Evolutionary conservation across 805 yeast species (phyloP).

Genomic region (Kazachstania africana): DNA sequence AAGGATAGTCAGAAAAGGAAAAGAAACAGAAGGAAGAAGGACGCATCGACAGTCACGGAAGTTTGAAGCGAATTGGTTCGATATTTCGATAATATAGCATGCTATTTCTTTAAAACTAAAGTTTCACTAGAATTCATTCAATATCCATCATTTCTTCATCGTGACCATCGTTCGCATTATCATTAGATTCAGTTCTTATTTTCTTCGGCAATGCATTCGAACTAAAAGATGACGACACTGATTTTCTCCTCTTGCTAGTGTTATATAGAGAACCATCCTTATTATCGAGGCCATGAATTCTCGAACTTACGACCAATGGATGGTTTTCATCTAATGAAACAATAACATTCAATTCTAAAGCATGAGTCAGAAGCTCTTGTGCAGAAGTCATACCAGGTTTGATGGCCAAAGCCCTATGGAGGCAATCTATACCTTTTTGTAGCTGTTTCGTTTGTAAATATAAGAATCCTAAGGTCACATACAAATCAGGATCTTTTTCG

Average conservation of each 20-base stretch:
- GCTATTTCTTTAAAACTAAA: too few species aligned
- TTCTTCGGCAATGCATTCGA: conserved; percentile 2
- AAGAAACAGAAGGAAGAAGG: neutral
- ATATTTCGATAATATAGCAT: neutral
- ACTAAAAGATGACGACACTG: conserved; percentile 1
- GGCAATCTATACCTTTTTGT: conserved; percentile 56
- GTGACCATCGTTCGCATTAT: neutral
- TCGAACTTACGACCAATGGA: conserved; percentile 18
- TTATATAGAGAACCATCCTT: neutral
- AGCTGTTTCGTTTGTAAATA: conserved; percentile 57
- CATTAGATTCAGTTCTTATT: conserved; percentile 1
- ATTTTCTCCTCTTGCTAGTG: conserved; percentile 2
- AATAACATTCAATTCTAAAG: conserved; percentile 47
- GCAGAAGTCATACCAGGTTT: conserved; percentile 78
- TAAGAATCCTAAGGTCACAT: conserved; percentile 77
- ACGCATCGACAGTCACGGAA: neutral
- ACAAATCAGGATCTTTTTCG: conserved; percentile 59
- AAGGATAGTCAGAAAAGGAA: neutral
- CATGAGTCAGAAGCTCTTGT: conserved; percentile 65
- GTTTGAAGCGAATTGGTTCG: neutral
- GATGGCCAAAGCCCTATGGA: conserved; percentile 74
- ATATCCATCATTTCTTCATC: conserved; percentile 8
- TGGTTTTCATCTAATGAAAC: conserved; percentile 20
- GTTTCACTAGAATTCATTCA: conserved; percentile 1
- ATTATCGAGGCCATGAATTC: conserved; percentile 2